A percentile compares a stretch with the other conserved stretches of the same genome.
Conservation (phyloP, 345 rosid genomes). For the Moricandia moricandioides region DNA sequence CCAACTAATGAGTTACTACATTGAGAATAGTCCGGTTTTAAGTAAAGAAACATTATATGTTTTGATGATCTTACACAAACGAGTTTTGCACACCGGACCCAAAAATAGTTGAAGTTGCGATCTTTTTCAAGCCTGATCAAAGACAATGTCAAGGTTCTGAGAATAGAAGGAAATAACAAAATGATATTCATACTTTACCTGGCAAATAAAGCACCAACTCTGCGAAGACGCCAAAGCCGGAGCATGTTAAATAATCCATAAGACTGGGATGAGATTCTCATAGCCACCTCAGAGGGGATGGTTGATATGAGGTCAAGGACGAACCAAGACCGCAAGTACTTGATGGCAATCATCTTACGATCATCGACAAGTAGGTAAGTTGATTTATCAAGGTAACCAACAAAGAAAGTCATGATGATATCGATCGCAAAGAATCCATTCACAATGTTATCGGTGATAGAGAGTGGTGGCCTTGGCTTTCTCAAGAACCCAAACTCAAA, state of each 20-base stretch:
- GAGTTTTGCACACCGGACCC: constrained; percentile 94
- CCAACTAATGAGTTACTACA: background rate
- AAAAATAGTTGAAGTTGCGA: constrained; percentile 82
- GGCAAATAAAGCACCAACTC: constrained; percentile 89
- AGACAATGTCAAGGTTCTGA: constrained; percentile 1
- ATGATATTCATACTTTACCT: constrained; percentile 44
- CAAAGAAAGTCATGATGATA: constrained; percentile 77
- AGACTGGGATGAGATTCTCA: constrained; percentile 53
- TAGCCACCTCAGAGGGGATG: constrained; percentile 69
- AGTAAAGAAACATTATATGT: background rate
- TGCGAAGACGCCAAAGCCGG: constrained; percentile 96
- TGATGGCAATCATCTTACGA: constrained; percentile 68
- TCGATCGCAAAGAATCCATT: constrained; percentile 88
- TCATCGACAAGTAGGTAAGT: constrained; percentile 73
- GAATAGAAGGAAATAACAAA: background rate
- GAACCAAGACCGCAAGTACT: constrained; percentile 77
- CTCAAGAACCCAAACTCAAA: constrained; percentile 82
- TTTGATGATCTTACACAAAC: constrained; percentile 61
- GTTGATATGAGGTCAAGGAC: constrained; percentile 74
- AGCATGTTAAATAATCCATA: constrained; percentile 90
- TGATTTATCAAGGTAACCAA: constrained; percentile 70
- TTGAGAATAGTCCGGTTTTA: background rate
- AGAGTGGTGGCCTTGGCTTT: constrained; percentile 51
- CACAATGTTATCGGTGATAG: constrained; percentile 72
- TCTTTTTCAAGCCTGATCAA: constrained; percentile 84